phyloP scores from a whole-genome alignment of 1,139 yeast genomes.

The Suhomyces atakaporum region DNA sequence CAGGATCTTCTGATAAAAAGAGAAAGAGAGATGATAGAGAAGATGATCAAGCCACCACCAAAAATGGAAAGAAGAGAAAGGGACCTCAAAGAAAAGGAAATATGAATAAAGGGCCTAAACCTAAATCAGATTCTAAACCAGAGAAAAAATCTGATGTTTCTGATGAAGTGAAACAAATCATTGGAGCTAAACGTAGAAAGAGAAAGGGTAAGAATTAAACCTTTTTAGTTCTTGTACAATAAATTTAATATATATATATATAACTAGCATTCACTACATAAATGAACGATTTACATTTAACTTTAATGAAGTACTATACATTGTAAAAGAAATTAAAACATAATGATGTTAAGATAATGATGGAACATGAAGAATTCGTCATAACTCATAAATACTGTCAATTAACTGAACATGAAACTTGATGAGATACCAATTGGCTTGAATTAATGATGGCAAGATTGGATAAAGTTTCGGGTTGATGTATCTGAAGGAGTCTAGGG shows the following conservation, averaged over 20 bases:
- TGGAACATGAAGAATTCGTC: slow-evolving; percentile 15
- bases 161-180: slow-evolving; percentile 60
- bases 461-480: neutral
- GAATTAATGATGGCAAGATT: neutral
- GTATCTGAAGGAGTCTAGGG: slow-evolving; percentile 2
- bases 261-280: slow-evolving; percentile 4
- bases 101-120: slow-evolving; percentile 44
- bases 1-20: slow-evolving; percentile 16
- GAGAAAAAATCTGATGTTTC: slow-evolving; percentile 45
- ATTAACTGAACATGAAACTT: slow-evolving; percentile 6
- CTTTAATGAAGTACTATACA: slow-evolving; percentile 11
- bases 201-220: slow-evolving; percentile 48
- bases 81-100: slow-evolving; percentile 38
- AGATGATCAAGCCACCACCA: slow-evolving; percentile 17
- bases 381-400: slow-evolving; percentile 19
- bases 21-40: slow-evolving; percentile 26
- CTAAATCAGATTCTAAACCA: slow-evolving; percentile 14
- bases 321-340: slow-evolving; percentile 4
- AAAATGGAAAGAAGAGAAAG: slow-evolving; percentile 26
- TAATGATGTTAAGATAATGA: slow-evolving; percentile 1
- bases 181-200: slow-evolving; percentile 70
- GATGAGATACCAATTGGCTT: slow-evolving; percentile 2
- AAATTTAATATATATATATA: slow-evolving; percentile 2
- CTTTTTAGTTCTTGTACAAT: slow-evolving; percentile 2
- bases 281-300: slow-evolving; percentile 6